These are phyloP conservation scores for Lodderomyces theae DNA, from an alignment of 1,139 yeast genomes.

Conservation along the genomic window DNA sequence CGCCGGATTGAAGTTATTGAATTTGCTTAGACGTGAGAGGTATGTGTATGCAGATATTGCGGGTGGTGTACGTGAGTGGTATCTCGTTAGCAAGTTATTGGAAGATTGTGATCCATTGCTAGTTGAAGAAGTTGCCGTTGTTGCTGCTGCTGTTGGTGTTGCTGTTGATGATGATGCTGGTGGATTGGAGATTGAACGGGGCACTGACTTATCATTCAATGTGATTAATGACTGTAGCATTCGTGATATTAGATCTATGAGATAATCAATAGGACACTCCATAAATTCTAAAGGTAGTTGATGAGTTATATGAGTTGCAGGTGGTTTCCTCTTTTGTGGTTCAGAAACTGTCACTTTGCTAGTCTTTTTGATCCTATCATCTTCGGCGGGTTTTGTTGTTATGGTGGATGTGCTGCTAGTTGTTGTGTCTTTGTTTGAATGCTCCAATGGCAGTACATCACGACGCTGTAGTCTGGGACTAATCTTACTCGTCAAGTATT, in stretches of 20 bases:
- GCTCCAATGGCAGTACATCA: slow-evolving; percentile 2
- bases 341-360: neutral
- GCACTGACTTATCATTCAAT: slow-evolving; percentile 61
- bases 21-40: slow-evolving; percentile 71
- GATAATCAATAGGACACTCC: slow-evolving; percentile 65
- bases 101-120: slow-evolving; percentile 10
- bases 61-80: slow-evolving; percentile 93
- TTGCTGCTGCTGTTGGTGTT: slow-evolving; percentile 13
- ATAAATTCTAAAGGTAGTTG: slow-evolving; percentile 57
- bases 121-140: too few relatives aligned
- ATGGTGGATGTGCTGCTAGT: too few relatives aligned
- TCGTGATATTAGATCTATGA: slow-evolving; percentile 69
- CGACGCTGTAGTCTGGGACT: slow-evolving; percentile 6
- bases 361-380: too few relatives aligned
- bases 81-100: slow-evolving; percentile 60
- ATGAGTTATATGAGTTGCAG: neutral
- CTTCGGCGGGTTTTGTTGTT: too few relatives aligned
- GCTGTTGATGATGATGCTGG: slow-evolving; percentile 6
- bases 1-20: slow-evolving; percentile 81
- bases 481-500: slow-evolving; percentile 1
- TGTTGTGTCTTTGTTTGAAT: neutral
- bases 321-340: neutral
- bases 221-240: slow-evolving; percentile 73
- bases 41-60: slow-evolving; percentile 78
- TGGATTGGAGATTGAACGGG: slow-evolving; percentile 32